Base-by-base conservation (phyloP, 1,139 yeast species). In the Martiniozyma asiatica region DNA sequence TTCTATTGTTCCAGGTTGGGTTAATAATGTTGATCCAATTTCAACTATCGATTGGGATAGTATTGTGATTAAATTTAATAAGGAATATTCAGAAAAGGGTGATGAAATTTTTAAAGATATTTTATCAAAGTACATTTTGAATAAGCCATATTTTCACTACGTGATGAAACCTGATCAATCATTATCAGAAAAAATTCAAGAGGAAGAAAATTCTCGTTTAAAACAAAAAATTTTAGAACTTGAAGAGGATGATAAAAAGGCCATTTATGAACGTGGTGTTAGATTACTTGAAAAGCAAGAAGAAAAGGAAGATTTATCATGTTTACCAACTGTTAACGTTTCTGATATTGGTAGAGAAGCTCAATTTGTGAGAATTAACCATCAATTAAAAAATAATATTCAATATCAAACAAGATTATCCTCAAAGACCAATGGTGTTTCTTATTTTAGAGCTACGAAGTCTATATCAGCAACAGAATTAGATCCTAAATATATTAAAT, bases 1-100 rank as follows among this genome's bases (percentile, higher is more conserved):
- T 45, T 66, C 85, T 3, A 45, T 89, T 8, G 68, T 82, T 22
- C 84, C 95, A 8, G 73, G 85, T 10, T 87, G 95, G 80, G 74
- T 81, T 33, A 84, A 84, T 47, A 73, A 73, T 18, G 66, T 70
- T 10, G 81, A 82, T 50, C 87, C 92, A 6, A 59, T 87, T 39
- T 65, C 69, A 8, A 48, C 68, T 4, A 58, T 89, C 26, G 72
- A 73, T 37, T 79, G 82, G 51, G 82, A 81, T 40, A 61, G 60
- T 12, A 60, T 72, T 14, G 58, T 87, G 29, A 43, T 52, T 5
- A 56, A 61, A 36, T 84, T 89, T 59, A 74, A 73, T 45, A 50
- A 55, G 4, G 84, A 80, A 22, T 73, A 74, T 45, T 47, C 48
- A 2, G 44, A 41, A 3, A 56, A 68, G 24, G 89, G 92, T 3